These are phyloP conservation scores for Adansonia rubrostipa DNA, from an alignment of 441 rosid genomes.

Conservation along the genomic window DNA sequence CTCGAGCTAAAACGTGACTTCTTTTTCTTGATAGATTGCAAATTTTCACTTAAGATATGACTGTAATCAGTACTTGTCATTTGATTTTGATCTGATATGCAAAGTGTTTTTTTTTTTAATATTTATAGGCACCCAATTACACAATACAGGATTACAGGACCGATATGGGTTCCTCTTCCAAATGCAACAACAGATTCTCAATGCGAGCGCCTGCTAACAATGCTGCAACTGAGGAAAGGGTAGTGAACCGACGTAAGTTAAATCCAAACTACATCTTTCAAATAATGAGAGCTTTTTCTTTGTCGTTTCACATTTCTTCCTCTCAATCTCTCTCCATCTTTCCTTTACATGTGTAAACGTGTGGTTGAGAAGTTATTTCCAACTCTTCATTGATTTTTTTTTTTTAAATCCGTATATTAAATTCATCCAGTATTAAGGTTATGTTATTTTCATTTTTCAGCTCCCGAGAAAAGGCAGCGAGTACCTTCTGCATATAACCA, in stretches of 20 bases:
- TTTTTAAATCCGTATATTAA: neutral
- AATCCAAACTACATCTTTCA: neutral
- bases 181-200: slow-evolving; percentile 52
- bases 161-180: slow-evolving; percentile 68
- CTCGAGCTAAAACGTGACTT: neutral
- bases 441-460: slow-evolving; percentile 57
- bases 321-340: no score
- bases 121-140: slow-evolving; percentile 48
- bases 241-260: slow-evolving; percentile 73
- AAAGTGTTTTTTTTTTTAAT: no score
- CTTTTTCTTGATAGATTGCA: neutral
- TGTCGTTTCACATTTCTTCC: neutral
- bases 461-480: slow-evolving; percentile 97
- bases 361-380: no score
- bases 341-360: no score
- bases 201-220: slow-evolving; percentile 45
- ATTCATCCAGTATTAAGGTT: slow-evolving; percentile 9
- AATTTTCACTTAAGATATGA: neutral
- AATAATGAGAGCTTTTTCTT: neutral
- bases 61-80: no score
- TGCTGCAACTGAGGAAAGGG: slow-evolving; percentile 48
- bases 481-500: slow-evolving; percentile 97
- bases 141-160: slow-evolving; percentile 50
- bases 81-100: neutral
- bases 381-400: neutral